A percentile compares a stretch with the other conserved stretches of the same genome.
Conservation (phyloP, 2,329 filamentous ascomycete genomes). For the Periconia sp. region DNA sequence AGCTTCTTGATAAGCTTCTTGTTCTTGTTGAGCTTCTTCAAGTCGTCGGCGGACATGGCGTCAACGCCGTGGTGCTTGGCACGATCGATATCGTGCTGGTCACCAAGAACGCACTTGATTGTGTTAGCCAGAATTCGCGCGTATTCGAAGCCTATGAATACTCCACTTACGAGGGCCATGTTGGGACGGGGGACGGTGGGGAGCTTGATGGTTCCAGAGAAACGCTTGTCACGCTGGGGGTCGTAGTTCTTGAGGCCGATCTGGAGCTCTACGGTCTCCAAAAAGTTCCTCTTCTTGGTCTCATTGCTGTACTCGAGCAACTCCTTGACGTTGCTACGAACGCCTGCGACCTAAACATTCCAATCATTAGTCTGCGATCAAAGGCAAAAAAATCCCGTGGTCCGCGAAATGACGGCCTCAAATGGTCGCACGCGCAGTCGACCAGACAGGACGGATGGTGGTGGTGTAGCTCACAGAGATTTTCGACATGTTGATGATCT, state of each 20-base stretch:
- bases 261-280: constrained; percentile 79
- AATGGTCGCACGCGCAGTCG: too few relatives aligned
- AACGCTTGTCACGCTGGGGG: constrained; percentile 99
- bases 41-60: constrained; percentile 96
- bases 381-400: too few relatives aligned
- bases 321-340: constrained; percentile 90
- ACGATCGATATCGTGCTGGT: constrained; percentile 99
- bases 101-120: constrained; percentile 69
- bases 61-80: constrained; percentile 99
- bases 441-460: neutral
- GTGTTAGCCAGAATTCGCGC: constrained; percentile 27
- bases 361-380: neutral
- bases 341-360: constrained; percentile 65
- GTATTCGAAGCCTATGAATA: neutral
- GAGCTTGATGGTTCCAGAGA: constrained; percentile 95
- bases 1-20: constrained; percentile 99
- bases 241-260: constrained; percentile 57
- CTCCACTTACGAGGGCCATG: constrained; percentile 11
- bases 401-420: too few relatives aligned
- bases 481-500: constrained; percentile 67
- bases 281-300: constrained; percentile 98
- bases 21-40: constrained; percentile 99
- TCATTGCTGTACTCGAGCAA: constrained; percentile 93
- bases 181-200: constrained; percentile 79
- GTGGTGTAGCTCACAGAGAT: constrained; percentile 60